Evolutionary conservation across 2,329 filamentous ascomycete species (phyloP).

Genomic region (Xylogone sp.): DNA sequence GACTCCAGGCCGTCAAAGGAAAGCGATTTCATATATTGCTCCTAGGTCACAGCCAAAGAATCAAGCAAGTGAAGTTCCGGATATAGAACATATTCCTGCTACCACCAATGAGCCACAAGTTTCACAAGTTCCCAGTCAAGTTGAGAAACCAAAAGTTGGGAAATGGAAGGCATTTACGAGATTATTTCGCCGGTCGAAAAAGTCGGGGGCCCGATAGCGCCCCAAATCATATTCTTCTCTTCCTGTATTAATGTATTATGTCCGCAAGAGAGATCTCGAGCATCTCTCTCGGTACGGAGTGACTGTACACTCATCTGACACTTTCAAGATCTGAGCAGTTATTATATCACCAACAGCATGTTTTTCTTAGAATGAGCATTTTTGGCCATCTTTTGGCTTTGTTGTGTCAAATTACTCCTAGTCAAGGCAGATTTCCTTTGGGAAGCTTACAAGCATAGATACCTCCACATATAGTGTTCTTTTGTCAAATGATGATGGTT

Average conservation of each 20-base stretch:
- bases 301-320: not conserved
- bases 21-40: constrained; percentile 20
- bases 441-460: not conserved
- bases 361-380: not conserved
- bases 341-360: not conserved
- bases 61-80: not conserved
- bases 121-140: not conserved
- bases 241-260: not conserved
- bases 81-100: not conserved
- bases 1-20: constrained; percentile 16
- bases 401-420: not conserved
- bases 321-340: not conserved
- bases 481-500: not conserved
- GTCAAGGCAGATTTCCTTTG: not conserved
- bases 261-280: not conserved
- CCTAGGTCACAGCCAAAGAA: constrained; percentile 13
- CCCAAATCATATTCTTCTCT: not conserved
- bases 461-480: not conserved
- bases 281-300: not conserved
- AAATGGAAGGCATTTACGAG: constrained; percentile 24
- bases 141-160: constrained; percentile 16
- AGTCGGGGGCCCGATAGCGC: not conserved
- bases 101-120: not conserved
- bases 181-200: constrained; percentile 18
- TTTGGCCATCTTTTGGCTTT: not conserved